phyloP scores from a whole-genome alignment of 257 asterid species.

The Salvia miltiorrhiza region DNA sequence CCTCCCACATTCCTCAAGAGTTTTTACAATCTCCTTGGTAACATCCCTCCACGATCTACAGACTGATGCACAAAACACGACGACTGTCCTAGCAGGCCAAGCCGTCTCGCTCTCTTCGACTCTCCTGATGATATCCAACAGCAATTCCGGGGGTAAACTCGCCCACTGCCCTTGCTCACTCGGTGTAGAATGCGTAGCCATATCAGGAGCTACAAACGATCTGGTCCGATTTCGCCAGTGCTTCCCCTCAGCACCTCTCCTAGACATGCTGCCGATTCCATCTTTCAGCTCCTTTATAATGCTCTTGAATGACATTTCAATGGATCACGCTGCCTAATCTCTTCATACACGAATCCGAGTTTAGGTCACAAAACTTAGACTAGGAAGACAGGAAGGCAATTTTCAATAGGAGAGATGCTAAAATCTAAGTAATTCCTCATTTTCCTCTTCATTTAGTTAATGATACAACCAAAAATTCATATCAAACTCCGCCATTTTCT shows the following conservation, averaged over 20 bases:
- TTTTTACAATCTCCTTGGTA: slow-evolving; percentile 92
- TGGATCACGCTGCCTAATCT: slow-evolving; percentile 25
- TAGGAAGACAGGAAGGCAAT: no score
- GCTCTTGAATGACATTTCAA: slow-evolving; percentile 70
- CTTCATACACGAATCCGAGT: slow-evolving; percentile 11
- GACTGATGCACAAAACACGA: slow-evolving; percentile 83
- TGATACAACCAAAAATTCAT: slow-evolving; percentile 16
- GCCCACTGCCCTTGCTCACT: slow-evolving; percentile 92
- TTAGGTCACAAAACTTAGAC: slow-evolving; percentile 4
- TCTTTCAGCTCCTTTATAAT: slow-evolving; percentile 76
- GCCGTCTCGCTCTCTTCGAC: slow-evolving; percentile 90
- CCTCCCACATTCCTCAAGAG: slow-evolving; percentile 91
- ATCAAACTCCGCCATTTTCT: slow-evolving; percentile 4
- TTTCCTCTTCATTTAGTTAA: slow-evolving; percentile 7
- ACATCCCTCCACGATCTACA: slow-evolving; percentile 91
- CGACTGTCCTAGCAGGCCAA: slow-evolving; percentile 87
- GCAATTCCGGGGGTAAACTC: slow-evolving; percentile 80
- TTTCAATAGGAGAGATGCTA: neutral
- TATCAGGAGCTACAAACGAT: slow-evolving; percentile 73
- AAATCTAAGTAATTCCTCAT: neutral
- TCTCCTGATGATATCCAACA: slow-evolving; percentile 73
- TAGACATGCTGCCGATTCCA: slow-evolving; percentile 76
- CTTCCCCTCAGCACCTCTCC: slow-evolving; percentile 56
- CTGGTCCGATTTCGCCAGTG: slow-evolving; percentile 64
- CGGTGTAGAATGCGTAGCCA: slow-evolving; percentile 45